Evolutionary conservation across 2,329 filamentous ascomycete species (phyloP), one percentile per base, ranked within the genome.

Genomic region (Ceratocystis papillata): DNA sequence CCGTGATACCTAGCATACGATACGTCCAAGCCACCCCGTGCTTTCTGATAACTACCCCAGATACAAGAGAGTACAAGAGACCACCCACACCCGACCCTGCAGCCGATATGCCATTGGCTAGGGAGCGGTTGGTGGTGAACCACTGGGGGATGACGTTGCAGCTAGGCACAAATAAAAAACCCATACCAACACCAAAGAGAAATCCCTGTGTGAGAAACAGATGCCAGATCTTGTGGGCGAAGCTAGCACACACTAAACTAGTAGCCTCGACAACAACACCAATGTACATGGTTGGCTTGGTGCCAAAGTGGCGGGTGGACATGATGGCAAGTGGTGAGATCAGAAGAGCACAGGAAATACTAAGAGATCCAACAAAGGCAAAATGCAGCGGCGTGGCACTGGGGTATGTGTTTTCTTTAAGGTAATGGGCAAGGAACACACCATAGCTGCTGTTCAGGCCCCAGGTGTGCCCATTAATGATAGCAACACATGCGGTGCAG

Each of bases 41-140:
- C 20, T 78, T 79, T 33, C 80, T 73, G 66, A 90, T 87, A 81
- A 90, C 87, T 46, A 85, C 83, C 37, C 87, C 85, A 0, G 86
- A 79, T 0, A 83, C 83, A 5, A 90, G 78, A 1, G 83, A 85
- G 74, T 89, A 90, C 1, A 83, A 74, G 33, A 90, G 76, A 0
- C 89, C 89, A n/a, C 89, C 89, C 5, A 92, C 77, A 0, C 89
- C 89, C 17, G 83, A 86, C 1, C 89, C 89, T n/a, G 83, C 81
- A 1, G 87, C 82, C 0, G 81, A 78, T 20, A 89, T 79, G 0
- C 87, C 84, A 69, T 88, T 90, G 10, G 88, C 87, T 15, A 91
- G 79, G 33, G 84, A 87, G 1, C 88, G 81, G 30, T 79, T 80
- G 41, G 82, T 85, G 8, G 79, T 82, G 72, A 92, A 92, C 87